Evolutionary conservation across 2,329 filamentous ascomycete species (phyloP).

Genomic region (Monosporascus sp.): DNA sequence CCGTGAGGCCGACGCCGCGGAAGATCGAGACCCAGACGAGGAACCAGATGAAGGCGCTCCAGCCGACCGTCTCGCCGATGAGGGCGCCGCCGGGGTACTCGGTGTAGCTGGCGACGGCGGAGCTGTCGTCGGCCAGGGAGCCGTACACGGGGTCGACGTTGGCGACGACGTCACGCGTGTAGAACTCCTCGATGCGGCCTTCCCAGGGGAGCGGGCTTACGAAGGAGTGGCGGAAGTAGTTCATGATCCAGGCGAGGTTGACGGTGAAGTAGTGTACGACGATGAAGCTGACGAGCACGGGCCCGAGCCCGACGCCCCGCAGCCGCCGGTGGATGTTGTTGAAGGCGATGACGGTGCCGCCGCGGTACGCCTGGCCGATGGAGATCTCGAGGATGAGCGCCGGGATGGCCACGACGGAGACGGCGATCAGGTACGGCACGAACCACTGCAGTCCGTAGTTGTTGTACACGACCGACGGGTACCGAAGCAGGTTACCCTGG

Average conservation of each 20-base stretch:
- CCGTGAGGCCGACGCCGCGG: conserved; percentile 51
- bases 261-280: conserved; percentile 54
- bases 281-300: conserved; percentile 47
- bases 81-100: conserved; percentile 40
- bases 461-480: conserved; percentile 54
- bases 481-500: conserved; percentile 52
- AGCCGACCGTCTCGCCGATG: conserved; percentile 51
- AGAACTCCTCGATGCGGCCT: conserved; percentile 45
- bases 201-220: conserved; percentile 50
- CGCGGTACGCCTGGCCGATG: conserved; percentile 61
- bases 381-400: conserved; percentile 55
- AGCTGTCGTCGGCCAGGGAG: conserved; percentile 30
- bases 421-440: conserved; percentile 49
- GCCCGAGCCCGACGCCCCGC: conserved; percentile 47
- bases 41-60: conserved; percentile 55
- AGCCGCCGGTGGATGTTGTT: conserved; percentile 47
- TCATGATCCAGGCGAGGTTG: conserved; percentile 54
- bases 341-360: conserved; percentile 49
- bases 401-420: conserved; percentile 51
- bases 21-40: conserved; percentile 56
- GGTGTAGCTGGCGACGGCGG: conserved; percentile 36
- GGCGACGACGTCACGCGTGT: conserved; percentile 41
- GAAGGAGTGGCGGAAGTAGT: conserved; percentile 52
- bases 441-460: conserved; percentile 57
- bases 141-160: conserved; percentile 38